A percentile compares a stretch with the other conserved stretches of the same genome.
These are phyloP conservation scores for Fomitiporia mediterranea DNA, from an alignment of 1,284 basidiomycete species.

Conservation along the genomic window DNA sequence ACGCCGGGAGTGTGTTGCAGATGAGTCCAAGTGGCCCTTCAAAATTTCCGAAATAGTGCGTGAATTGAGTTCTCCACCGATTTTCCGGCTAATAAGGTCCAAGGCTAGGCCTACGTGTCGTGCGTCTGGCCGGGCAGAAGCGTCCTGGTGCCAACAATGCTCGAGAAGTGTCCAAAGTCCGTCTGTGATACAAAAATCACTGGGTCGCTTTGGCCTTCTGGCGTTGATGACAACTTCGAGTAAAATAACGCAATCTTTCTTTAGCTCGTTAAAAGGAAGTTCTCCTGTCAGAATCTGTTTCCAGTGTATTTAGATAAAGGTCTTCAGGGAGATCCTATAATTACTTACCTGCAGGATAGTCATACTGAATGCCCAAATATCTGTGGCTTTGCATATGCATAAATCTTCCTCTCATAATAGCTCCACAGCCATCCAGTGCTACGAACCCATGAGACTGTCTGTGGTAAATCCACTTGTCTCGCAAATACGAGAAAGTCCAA, in stretches of 20 bases:
- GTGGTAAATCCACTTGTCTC: background rate
- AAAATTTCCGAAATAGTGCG: background rate
- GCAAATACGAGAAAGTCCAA: conserved; percentile 10
- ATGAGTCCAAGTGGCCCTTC: background rate
- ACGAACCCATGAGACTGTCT: background rate
- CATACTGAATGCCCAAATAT: conserved; percentile 13
- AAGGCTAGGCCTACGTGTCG: background rate
- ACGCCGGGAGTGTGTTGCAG: background rate
- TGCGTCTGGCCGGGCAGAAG: background rate
- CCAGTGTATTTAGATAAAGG: background rate
- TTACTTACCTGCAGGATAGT: conserved; percentile 2
- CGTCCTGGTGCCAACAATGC: background rate
- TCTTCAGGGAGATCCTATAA: background rate
- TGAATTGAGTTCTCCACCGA: background rate
- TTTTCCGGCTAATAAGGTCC: background rate
- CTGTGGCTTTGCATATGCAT: background rate
- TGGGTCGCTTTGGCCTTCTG: background rate
- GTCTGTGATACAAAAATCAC: background rate
- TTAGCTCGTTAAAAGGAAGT: background rate
- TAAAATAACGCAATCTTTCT: background rate
- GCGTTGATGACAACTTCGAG: background rate
- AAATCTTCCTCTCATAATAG: background rate
- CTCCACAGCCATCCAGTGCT: background rate
- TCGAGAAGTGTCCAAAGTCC: conserved; percentile 3
- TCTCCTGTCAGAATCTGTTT: conserved; percentile 2